Base-by-base conservation (phyloP, 257 asterid species). In the Penstemon davidsonii region DNA sequence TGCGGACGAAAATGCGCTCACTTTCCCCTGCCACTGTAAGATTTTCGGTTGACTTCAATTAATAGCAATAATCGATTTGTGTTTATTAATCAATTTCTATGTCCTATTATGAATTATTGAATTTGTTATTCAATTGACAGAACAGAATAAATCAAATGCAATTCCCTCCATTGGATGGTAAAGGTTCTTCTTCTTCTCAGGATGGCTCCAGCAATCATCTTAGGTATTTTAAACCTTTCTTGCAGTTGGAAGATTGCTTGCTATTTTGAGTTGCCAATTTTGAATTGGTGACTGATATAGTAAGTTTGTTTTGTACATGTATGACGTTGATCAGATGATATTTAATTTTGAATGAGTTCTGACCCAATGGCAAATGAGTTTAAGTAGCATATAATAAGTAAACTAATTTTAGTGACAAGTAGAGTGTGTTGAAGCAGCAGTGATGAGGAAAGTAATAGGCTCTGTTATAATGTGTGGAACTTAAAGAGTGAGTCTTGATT, bases 1-100 rank as follows among this genome's bases (percentile, higher is more conserved):
- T 90, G 90, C 92, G 95, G n/a, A 81, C 92, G 70, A 86, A 82
- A 82, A 88, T 86, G 95, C 86, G 87, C 11, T 86, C 88, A 6
- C 78, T 70, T 9, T 77, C 94, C 51, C 95, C 96, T 41, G 62
- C 83, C 54, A 37, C 86, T 56, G 97, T 88, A 69, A 73, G 81
- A 62, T 18, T 18, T 62, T 57, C 39, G 40, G 69, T 75, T 54
- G 18, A 43, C 73, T 59, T 64, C 33, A 65, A 62, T 69, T 62
- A 25, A 8, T 50, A 50, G 68, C 78, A 37, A 72, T 6, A 46
- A 8, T 37, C 6, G 12, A 12, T 69, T 7, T 51, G 15, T n/a
- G 8, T 15, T 9, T 36, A 49, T 56, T 15, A 10, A 37, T 54
- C 8, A 25, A 25, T 25, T 60, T 42, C 9, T 38, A 6, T 62